phyloP scores from a whole-genome alignment of 768 basidiomycete genomes.

The Lentinula sp. region DNA sequence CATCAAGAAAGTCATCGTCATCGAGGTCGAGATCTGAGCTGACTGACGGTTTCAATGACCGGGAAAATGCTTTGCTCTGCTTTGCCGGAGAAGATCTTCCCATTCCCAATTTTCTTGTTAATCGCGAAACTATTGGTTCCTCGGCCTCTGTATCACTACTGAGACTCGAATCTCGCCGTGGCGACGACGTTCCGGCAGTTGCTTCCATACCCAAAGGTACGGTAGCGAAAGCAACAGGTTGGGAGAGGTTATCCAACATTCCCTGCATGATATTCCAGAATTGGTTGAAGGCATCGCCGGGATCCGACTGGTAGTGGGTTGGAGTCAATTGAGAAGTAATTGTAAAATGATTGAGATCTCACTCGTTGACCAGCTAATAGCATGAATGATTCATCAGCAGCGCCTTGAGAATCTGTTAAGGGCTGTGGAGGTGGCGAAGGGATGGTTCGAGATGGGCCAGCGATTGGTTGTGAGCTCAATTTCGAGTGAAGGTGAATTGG shows the following conservation, averaged over 20 bases:
- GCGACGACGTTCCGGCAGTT: conserved; percentile 13
- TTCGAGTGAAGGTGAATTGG: conserved; percentile 5
- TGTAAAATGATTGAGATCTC: conserved; percentile 15
- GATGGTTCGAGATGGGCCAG: conserved; percentile 29
- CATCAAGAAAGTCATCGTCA: conserved; percentile 60
- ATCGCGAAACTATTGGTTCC: conserved; percentile 52
- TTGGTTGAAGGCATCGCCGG: conserved; percentile 81
- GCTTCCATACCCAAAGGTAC: conserved; percentile 57
- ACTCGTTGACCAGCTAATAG: conserved; percentile 72
- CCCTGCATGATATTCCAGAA: conserved; percentile 89
- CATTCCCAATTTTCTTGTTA: conserved; percentile 47
- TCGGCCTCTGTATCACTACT: conserved; percentile 68
- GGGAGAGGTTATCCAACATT: conserved; percentile 80
- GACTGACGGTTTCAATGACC: conserved; percentile 12
- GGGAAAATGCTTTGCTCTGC: conserved; percentile 4
- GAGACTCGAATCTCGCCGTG: conserved; percentile 27
- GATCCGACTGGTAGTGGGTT: conserved; percentile 50
- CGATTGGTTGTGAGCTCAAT: conserved; percentile 18
- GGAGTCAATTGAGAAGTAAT: conserved; percentile 3
- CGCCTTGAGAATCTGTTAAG: conserved; percentile 49
- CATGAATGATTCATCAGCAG: conserved; percentile 88
- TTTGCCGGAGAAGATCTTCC: conserved; percentile 16
- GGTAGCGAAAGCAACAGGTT: conserved; percentile 79
- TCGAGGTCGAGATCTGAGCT: conserved; percentile 37
- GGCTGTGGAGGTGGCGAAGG: conserved; percentile 41